Evolutionary conservation across 208 protist species (phyloP), one percentile per base, ranked within the genome.

Genomic region (Acanthamoeba culbertsoni): DNA sequence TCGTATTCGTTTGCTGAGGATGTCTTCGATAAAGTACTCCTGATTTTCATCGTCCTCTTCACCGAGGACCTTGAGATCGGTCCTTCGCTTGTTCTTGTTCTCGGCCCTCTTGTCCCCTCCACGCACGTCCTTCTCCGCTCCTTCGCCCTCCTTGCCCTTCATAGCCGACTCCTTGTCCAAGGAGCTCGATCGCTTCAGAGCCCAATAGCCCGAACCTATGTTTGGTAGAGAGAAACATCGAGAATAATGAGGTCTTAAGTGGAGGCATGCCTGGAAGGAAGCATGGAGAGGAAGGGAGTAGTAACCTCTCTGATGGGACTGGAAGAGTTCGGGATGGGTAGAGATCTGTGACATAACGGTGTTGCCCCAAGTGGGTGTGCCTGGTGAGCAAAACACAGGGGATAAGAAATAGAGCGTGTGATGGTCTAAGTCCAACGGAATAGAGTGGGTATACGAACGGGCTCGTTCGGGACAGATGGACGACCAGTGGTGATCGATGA

Each of bases 341-440:
- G 82, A 90, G n/a, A 90, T 90, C 82, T 90, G 82, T 5, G 82
- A 90, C 82, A 90, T 90, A 53, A 90, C 82, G 2, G 82, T 90
- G 53, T 90, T 90, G 6, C 53, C 82, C 82, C 82, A 90, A 4
- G 82, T 90, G 23, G 82, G 53, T 37, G 82, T 90, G 10, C 73
- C 73, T 84, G 43, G 23, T 55, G 43, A 33, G 18, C 3, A 3
- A 57, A 57, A 28, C 14, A 51, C 48, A 40, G 20, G 35, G 28
- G 63, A 75, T 33, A 5, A 75, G 40, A 8, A 71, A 33, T 42
- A 37, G 31, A 40, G 62, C 62, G 12, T 42, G 7, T 16, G 33
- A 14, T 4, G 37, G 35, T 48, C 42, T 28, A 79, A 45, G 33
- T 23, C 20, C 6, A 71, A n/a, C 16, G n/a, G 65, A 4, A 84